Percentiles rank a stretch among this genome's conserved stretches.
These are phyloP conservation scores for Ustilago hordei DNA, from an alignment of 1,284 basidiomycete species.

Conservation along the genomic window DNA sequence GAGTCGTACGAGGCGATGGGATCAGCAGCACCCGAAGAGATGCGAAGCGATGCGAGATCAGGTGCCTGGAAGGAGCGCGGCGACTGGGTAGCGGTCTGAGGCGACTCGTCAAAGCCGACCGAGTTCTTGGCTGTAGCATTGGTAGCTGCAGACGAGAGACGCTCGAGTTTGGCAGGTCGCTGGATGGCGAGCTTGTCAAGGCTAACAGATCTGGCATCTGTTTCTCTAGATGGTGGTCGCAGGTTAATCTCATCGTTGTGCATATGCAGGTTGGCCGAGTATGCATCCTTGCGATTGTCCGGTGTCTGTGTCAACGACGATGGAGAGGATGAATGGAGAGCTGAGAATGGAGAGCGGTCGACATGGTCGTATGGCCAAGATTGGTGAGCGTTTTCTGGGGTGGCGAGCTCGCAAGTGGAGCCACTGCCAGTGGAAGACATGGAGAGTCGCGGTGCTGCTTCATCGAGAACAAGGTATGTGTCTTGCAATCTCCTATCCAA, in stretches of 20 bases:
- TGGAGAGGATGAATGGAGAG: constrained; percentile 15
- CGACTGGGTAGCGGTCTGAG: constrained; percentile 29
- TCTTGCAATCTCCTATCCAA: constrained; percentile 1
- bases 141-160: constrained; percentile 41
- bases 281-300: constrained; percentile 6
- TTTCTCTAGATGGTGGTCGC: constrained; percentile 14
- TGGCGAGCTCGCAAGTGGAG: constrained; percentile 44
- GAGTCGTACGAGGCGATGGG: background rate
- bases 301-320: background rate
- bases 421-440: constrained; percentile 54
- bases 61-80: constrained; percentile 14
- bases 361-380: constrained; percentile 29
- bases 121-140: constrained; percentile 32
- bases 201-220: constrained; percentile 10
- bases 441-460: constrained; percentile 48
- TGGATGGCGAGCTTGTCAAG: constrained; percentile 31
- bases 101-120: constrained; percentile 19
- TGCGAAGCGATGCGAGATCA: constrained; percentile 15
- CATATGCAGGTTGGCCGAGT: background rate
- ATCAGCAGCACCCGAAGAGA: constrained; percentile 8
- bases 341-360: constrained; percentile 16
- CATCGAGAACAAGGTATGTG: constrained; percentile 12
- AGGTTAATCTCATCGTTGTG: constrained; percentile 2
- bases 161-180: constrained; percentile 43
- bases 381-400: constrained; percentile 46